Base-by-base conservation (phyloP, 129 eudicot species). In the Deinandra increscens region DNA sequence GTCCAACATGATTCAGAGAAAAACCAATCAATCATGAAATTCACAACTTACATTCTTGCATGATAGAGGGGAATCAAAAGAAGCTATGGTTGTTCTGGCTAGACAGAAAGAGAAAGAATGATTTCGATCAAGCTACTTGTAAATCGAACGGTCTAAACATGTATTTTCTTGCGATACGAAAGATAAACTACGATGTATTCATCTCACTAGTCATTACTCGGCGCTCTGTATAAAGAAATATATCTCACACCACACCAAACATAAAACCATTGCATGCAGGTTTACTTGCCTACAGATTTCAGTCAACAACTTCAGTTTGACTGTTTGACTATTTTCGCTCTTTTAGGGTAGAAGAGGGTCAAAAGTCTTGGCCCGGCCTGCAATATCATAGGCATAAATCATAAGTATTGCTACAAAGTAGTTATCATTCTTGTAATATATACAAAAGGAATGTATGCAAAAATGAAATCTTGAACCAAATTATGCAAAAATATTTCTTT, bases 241-340 rank as follows among this genome's bases (percentile, higher is more conserved):
- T 56, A 66, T 75, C 56, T 51, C 55, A 76, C 69, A 76, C 9
- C 75, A 68, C 36, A 75, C 68, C 66, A 56, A 74, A 74, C 73
- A 75, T 54, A 53, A 17, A 75, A 55, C 72, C 48, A 54, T 36
- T 31, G 49, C 45, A 42, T 6, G 42, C 22, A 22, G 14, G n/a
- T 60, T 8, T 39, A 15, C 49, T 66, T 41, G 44, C 55, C 71
- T 65, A 6, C n/a, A n/a, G 43, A 12, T 22, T 39, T 74, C 51
- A 9, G 66, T 55, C 66, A 70, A 39, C 41, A 8, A 22, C 51
- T 20, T 58, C 17, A 7, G 51, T 36, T 67, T 56, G 64, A 39
- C 63, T 4, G 51, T 36, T 67, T 56, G 64, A 39, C 63, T 4
- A 5, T n/a, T 44, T 33, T 53, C 38, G 2, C 44, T 20, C 60